A percentile compares a stretch with the other conserved stretches of the same genome.
Conservation (phyloP, 176 grass and related monocot species). For the Microstegium vimineum region DNA sequence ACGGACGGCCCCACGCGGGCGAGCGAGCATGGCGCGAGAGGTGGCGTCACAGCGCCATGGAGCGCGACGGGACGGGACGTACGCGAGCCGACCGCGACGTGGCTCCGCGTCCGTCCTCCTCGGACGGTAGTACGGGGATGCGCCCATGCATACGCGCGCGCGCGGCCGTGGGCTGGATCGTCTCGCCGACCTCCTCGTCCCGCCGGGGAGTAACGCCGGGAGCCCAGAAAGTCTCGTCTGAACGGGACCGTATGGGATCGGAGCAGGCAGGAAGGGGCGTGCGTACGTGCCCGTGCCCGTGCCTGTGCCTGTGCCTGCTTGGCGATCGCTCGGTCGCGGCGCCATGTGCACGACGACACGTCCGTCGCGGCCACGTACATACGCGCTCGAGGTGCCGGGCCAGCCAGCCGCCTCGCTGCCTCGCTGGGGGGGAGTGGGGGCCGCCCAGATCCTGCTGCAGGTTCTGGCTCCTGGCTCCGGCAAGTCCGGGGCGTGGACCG, state of each 20-base stretch:
- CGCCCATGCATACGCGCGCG: constrained; percentile 4
- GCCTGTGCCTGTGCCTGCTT: too few species aligned
- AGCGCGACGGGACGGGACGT: neutral
- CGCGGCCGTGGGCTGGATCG: neutral
- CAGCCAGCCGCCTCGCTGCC: too few species aligned
- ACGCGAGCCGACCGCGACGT: constrained; percentile 8
- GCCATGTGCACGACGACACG: neutral
- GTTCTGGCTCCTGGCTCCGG: neutral
- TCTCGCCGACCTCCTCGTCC: neutral
- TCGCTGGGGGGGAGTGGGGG: neutral
- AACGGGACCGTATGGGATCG: too few species aligned
- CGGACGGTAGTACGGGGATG: neutral
- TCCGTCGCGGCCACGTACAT: neutral
- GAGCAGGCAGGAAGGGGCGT: too few species aligned
- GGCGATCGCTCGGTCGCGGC: too few species aligned
- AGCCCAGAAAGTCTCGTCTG: neutral
- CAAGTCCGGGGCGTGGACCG: neutral
- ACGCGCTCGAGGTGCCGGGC: neutral
- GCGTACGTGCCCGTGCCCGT: too few species aligned
- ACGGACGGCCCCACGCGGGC: neutral
- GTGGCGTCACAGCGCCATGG: neutral
- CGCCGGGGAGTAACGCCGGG: neutral
- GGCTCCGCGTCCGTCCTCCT: neutral
- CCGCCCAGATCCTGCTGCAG: neutral
- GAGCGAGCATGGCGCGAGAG: neutral